Evolutionary conservation across 345 rosid species (phyloP), one percentile per base, ranked within the genome.

Genomic region (Eucalyptus sideroxylon): DNA sequence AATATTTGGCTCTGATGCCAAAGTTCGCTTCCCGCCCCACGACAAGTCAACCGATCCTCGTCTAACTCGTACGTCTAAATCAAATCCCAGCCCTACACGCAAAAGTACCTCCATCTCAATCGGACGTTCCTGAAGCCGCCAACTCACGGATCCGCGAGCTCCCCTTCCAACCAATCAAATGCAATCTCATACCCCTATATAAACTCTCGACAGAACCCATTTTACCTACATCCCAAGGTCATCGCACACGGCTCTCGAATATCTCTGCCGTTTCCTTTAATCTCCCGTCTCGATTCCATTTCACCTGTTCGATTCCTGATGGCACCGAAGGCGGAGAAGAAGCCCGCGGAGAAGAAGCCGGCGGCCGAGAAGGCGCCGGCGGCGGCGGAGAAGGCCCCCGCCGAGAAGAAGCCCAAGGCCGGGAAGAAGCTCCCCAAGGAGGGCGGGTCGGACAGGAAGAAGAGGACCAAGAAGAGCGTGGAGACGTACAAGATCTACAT

Each of bases 401-500:
- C 96, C 1, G 98, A 96, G 93, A 96, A 96, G 93, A 95, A 94
- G 89, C 98, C 96, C 4, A 96, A 96, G 89, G 99, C 98, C 42
- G 97, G 97, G 2, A 96, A 96, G 92, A 96, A 96, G 88, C 94
- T 96, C 5, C 96, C 98, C 4, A 96, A 96, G 89, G 98, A 96
- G 87, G 97, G 94, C 10, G 92, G 90, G 3, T 92, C 88, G 2
- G 97, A 88, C 90, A 89, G 94, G 86, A 96, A 95, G 93, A 96
- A 94, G 95, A 53, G 93, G 5, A 4, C 16, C 24, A 96, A 96
- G 98, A 96, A 95, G 89, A 94, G 93, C 86, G 72, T 45, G 1
- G 97, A 96, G 93, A 95, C 98, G 1, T 95, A 96, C 94, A 96
- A 96, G 96, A 96, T 95, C 93, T 96, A 95, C 90, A 95, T 95